Evolutionary conservation across 1,284 basidiomycete genomes (phyloP).

Genomic region (Puccinia coronata): DNA sequence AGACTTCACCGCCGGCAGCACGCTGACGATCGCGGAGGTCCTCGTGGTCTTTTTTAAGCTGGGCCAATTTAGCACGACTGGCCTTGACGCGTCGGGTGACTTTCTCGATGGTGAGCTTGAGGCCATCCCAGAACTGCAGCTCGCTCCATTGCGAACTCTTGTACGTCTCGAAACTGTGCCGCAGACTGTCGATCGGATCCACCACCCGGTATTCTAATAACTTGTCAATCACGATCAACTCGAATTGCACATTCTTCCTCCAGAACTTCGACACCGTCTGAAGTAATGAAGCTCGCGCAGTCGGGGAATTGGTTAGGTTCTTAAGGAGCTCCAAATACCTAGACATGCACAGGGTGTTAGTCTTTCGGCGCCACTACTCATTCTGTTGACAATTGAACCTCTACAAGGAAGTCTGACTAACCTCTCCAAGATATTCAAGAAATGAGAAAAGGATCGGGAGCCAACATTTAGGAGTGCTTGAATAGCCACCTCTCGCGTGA

Average conservation of each 20-base stretch:
- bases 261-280: constrained; percentile 74
- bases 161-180: constrained; percentile 72
- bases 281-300: constrained; percentile 72
- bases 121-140: constrained; percentile 76
- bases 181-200: constrained; percentile 86
- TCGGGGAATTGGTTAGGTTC: constrained; percentile 65
- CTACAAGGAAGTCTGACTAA: constrained; percentile 32
- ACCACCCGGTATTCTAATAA: constrained; percentile 97
- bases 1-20: constrained; percentile 50
- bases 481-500: constrained; percentile 76
- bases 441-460: constrained; percentile 92
- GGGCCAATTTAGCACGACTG: constrained; percentile 71
- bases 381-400: background rate
- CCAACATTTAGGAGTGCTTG: constrained; percentile 89
- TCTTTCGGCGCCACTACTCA: background rate
- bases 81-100: constrained; percentile 79
- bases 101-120: constrained; percentile 79
- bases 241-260: constrained; percentile 77
- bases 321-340: constrained; percentile 86
- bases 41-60: constrained; percentile 80
- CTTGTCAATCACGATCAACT: constrained; percentile 92
- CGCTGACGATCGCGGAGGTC: constrained; percentile 56
- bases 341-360: background rate
- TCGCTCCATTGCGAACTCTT: constrained; percentile 61
- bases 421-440: constrained; percentile 92